Conservation (phyloP, 768 basidiomycete genomes). For the Pholiota molesta region DNA sequence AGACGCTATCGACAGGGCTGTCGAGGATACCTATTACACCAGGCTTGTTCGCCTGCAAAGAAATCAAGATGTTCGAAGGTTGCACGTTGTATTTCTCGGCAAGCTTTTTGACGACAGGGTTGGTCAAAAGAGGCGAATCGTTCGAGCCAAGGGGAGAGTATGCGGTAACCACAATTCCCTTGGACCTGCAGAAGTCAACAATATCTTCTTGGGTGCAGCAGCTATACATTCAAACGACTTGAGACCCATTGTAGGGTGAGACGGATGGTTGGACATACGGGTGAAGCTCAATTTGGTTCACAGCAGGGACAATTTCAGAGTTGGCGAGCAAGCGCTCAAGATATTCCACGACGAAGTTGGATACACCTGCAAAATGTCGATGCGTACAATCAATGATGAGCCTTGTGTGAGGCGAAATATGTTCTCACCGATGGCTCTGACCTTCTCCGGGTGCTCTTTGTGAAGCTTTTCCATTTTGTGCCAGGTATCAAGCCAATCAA, state of each 20-base stretch:
- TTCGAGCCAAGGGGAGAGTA: constrained; percentile 83
- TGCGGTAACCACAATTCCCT: constrained; percentile 73
- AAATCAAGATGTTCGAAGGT: constrained; percentile 71
- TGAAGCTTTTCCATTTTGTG: constrained; percentile 72
- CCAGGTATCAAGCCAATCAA: constrained; percentile 80
- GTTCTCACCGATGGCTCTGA: constrained; percentile 70
- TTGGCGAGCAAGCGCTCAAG: constrained; percentile 62
- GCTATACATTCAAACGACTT: constrained; percentile 23
- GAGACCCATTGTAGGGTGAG: neutral
- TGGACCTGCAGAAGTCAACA: constrained; percentile 57
- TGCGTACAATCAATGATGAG: neutral
- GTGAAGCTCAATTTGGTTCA: constrained; percentile 81
- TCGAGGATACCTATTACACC: constrained; percentile 49
- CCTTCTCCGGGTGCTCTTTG: constrained; percentile 65
- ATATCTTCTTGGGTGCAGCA: constrained; percentile 71
- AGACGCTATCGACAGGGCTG: neutral
- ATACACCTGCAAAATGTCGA: constrained; percentile 46
- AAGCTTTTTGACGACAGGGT: constrained; percentile 61
- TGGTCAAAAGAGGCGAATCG: constrained; percentile 64
- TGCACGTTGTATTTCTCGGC: constrained; percentile 61
- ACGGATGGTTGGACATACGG: constrained; percentile 44
- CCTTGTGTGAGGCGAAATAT: constrained; percentile 4
- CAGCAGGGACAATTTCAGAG: constrained; percentile 66
- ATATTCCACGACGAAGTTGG: constrained; percentile 71
- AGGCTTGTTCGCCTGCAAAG: constrained; percentile 71